Percentiles rank a stretch among this genome's conserved stretches.
Evolutionary conservation across 257 asterid species (phyloP).

Genomic region (Solanum bulbocastanum): DNA sequence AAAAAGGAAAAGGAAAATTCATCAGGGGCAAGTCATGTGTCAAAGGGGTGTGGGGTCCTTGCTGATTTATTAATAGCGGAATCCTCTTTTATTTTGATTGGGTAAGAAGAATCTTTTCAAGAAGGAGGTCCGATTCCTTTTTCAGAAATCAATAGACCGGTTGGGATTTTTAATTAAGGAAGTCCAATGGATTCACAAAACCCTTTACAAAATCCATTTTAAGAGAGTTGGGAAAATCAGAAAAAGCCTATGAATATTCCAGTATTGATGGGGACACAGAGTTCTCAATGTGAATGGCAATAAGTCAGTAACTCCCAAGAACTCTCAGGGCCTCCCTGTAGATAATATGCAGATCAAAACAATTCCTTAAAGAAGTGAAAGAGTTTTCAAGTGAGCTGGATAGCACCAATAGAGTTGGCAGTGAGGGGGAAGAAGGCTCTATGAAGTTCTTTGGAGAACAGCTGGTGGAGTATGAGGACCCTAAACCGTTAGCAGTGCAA

Average conservation of each 20-base stretch:
- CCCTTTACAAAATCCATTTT: background rate
- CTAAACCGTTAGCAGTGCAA: background rate
- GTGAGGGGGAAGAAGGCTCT: background rate
- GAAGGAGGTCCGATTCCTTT: background rate
- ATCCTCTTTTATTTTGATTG: background rate
- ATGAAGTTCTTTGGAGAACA: background rate
- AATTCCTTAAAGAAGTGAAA: background rate
- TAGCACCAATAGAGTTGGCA: background rate
- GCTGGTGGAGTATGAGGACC: background rate
- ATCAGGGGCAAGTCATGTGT: background rate
- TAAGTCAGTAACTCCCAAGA: background rate
- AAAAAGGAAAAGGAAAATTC: background rate
- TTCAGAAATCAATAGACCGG: background rate
- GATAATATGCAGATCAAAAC: background rate
- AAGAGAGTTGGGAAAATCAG: background rate
- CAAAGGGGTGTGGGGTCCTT: background rate
- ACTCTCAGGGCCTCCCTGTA: background rate
- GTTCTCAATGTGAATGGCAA: background rate
- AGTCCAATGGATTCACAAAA: background rate
- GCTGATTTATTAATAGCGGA: background rate
- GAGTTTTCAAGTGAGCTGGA: background rate
- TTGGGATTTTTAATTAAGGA: background rate
- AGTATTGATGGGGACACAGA: background rate
- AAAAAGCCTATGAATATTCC: background rate
- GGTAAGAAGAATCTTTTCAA: background rate